phyloP scores from a whole-genome alignment of 805 yeast genomes.

The Candida odintsovae region DNA sequence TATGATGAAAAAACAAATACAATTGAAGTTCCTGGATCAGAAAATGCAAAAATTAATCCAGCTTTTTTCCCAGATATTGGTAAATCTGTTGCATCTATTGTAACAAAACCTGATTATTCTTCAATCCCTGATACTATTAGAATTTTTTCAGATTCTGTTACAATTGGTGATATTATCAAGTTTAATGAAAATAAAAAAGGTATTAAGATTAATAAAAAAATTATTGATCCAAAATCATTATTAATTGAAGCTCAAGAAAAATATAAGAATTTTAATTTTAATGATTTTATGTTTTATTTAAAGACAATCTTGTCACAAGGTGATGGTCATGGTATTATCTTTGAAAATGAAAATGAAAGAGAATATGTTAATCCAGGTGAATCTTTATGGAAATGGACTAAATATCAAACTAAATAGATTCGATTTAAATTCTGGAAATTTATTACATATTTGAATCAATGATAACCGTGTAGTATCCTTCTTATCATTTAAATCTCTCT shows the following conservation, averaged over 20 bases:
- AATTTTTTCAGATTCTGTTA: conserved; percentile 35
- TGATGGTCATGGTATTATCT: conserved; percentile 32
- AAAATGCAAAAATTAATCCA: conserved; percentile 30
- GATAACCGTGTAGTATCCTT: no score
- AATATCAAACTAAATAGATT: conserved; percentile 10
- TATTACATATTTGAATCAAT: no score
- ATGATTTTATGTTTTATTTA: conserved; percentile 35
- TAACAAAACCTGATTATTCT: conserved; percentile 28
- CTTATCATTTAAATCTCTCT: no score
- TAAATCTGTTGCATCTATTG: conserved; percentile 34
- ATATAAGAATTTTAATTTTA: conserved; percentile 22
- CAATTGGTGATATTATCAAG: conserved; percentile 33
- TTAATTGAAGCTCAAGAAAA: conserved; percentile 26
- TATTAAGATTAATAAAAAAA: conserved; percentile 29
- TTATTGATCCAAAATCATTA: conserved; percentile 27
- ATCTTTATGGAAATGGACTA: conserved; percentile 38
- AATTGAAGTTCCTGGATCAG: conserved; percentile 32
- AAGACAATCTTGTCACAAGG: conserved; percentile 33
- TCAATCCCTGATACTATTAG: conserved; percentile 39
- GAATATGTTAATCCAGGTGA: conserved; percentile 43
- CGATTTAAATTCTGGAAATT: no score
- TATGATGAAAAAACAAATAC: conserved; percentile 25
- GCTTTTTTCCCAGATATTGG: conserved; percentile 39
- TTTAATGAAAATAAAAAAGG: conserved; percentile 35
- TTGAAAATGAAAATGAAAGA: conserved; percentile 26